A percentile compares a stretch with the other conserved stretches of the same genome.
phyloP scores from a whole-genome alignment of 2,329 filamentous ascomycete species.

The Bipolaris sorokiniana region DNA sequence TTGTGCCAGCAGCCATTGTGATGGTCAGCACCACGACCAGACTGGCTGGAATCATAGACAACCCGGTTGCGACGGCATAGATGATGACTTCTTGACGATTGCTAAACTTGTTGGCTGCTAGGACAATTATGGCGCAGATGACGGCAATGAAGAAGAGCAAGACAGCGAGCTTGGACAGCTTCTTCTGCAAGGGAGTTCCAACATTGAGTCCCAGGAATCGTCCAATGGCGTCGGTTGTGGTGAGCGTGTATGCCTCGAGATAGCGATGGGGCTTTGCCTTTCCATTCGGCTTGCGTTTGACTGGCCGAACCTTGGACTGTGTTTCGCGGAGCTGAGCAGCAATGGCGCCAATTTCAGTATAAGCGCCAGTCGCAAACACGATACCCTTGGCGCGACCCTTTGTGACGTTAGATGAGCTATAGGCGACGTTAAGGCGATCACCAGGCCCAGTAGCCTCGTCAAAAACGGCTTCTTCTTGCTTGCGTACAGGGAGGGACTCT shows the following conservation, averaged over 20 bases:
- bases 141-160: constrained; percentile 27
- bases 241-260: constrained; percentile 59
- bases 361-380: constrained; percentile 71
- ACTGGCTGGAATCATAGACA: constrained; percentile 47
- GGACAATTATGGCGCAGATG: constrained; percentile 42
- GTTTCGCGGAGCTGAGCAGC: constrained; percentile 68
- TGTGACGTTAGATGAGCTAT: constrained; percentile 55
- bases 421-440: constrained; percentile 72
- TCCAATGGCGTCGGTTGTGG: constrained; percentile 49
- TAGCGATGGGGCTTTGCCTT: constrained; percentile 42
- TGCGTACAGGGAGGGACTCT: constrained; percentile 70
- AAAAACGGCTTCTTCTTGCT: constrained; percentile 64
- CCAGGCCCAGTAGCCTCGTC: constrained; percentile 63
- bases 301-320: constrained; percentile 40
- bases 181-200: constrained; percentile 48
- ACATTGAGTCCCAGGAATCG: constrained; percentile 50
- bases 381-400: constrained; percentile 69
- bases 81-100: constrained; percentile 48
- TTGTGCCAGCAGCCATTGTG: constrained; percentile 48
- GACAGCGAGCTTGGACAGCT: constrained; percentile 43
- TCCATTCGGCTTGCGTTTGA: constrained; percentile 50
- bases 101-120: constrained; percentile 46
- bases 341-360: constrained; percentile 75
- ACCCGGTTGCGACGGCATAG: constrained; percentile 46
- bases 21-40: constrained; percentile 48